Conservation (phyloP, 129 eudicot species). For the Apium graveolens region DNA sequence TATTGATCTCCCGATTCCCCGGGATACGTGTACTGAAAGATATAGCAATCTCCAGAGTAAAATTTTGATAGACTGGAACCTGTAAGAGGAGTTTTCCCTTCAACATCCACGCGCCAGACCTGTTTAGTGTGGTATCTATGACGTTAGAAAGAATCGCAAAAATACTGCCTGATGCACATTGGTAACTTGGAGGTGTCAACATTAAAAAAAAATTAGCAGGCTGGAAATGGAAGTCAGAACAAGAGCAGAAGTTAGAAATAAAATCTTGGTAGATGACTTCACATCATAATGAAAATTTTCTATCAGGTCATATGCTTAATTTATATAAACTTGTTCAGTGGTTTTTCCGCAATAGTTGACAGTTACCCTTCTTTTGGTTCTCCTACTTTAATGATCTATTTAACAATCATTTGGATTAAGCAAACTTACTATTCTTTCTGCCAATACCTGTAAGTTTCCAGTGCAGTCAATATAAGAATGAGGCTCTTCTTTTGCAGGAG, state of each 20-base stretch:
- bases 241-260: neutral
- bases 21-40: constrained; percentile 75
- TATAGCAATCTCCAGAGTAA: constrained; percentile 91
- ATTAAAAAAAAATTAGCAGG: neutral
- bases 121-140: constrained; percentile 19
- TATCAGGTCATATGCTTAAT: neutral
- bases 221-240: neutral
- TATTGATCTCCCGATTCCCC: constrained; percentile 77
- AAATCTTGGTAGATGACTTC: neutral
- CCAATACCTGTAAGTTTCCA: constrained; percentile 73
- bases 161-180: neutral
- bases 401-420: neutral
- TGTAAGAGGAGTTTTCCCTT: constrained; percentile 54
- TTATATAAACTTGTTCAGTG: neutral
- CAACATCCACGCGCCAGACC: constrained; percentile 95
- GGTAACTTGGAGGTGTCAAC: neutral
- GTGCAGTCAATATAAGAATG: constrained; percentile 76
- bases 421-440: neutral
- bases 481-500: constrained; percentile 71
- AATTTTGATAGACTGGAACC: constrained; percentile 69
- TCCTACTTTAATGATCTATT: neutral
- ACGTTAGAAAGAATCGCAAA: constrained; percentile 1
- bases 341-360: neutral
- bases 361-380: neutral
- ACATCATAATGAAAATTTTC: neutral